A percentile compares a stretch with the other conserved stretches of the same genome.
phyloP scores from a whole-genome alignment of 257 asterid species.

The Rehmannia glutinosa region DNA sequence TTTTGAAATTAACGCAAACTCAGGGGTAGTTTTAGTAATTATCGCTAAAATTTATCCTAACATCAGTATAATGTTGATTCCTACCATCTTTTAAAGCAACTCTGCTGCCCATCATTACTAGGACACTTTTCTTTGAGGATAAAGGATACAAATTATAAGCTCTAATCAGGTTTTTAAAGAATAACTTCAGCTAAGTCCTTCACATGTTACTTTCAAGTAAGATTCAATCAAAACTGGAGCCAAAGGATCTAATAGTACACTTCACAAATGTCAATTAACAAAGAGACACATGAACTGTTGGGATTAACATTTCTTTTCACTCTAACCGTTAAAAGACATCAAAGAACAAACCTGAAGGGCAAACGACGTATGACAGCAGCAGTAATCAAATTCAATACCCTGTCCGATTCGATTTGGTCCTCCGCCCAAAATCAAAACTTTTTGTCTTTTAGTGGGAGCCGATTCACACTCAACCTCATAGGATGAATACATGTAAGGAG shows the following conservation, averaged over 20 bases:
- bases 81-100: background rate
- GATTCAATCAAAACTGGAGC: background rate
- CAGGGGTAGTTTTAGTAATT: no score
- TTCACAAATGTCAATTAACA: background rate
- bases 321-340: background rate
- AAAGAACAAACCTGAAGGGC: conserved; percentile 78
- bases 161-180: background rate
- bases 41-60: no score
- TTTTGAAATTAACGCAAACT: no score
- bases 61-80: background rate
- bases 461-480: conserved; percentile 93
- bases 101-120: background rate
- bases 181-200: background rate
- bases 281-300: background rate
- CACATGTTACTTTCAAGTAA: background rate
- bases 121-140: background rate
- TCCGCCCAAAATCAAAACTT: conserved; percentile 92
- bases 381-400: conserved; percentile 97
- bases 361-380: conserved; percentile 97
- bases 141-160: background rate
- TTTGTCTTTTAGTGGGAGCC: conserved; percentile 66
- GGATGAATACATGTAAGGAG: conserved; percentile 94
- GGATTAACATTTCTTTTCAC: background rate
- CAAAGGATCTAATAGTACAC: background rate
- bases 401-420: conserved; percentile 99